Base-by-base conservation (phyloP, 108 stramenopile genomes). In the Fistulifera pelliculosa region DNA sequence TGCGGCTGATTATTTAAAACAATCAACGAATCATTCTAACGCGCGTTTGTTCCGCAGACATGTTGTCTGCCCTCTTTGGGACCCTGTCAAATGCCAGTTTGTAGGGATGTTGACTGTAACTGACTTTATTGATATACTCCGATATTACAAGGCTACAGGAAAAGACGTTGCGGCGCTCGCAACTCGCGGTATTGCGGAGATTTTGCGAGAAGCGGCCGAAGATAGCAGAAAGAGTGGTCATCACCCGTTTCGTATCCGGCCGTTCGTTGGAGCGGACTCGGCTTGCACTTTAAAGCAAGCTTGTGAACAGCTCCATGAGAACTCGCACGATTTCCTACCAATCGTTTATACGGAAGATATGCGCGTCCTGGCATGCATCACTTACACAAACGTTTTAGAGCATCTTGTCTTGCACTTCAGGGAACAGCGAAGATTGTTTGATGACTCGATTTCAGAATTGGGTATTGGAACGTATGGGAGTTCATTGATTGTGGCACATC, bases 21-120 rank as follows among this genome's bases (percentile, higher is more conserved):
- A n/a, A n/a, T n/a, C n/a, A n/a, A n/a, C n/a, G 8, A 35, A 35
- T 35, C 3, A 6, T 35, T 35, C 31, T 35, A 35, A 35, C 31
- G 31, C 3, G 3, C 31, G 31, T 6, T 35, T 3, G 31, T 35
- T 35, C 6, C 44, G 16, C 56, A 90, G 88, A 92, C 47, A 92
- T 92, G 90, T 85, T 80, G 70, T 83, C 85, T 25, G 96, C 96
- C 96, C 96, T 4, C 66, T 98, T 38, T 98, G 96, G 96, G 95
- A 98, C 69, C 80, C 88, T 1, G 56, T 67, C 38, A 52, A 58
- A 23, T 86, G 91, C 38, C 74, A 87, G 51, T 94, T 98, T 56
- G 93, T 94, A 11, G 96, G 96, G 42, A 58, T 96, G 19, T 76
- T 98, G 58, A 95, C 94, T 21, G 90, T 95, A 1, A 92, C 94